Evolutionary conservation across 306 rosid species (phyloP), one percentile per base, ranked within the genome.

Genomic region (Pyrus betulifolia): DNA sequence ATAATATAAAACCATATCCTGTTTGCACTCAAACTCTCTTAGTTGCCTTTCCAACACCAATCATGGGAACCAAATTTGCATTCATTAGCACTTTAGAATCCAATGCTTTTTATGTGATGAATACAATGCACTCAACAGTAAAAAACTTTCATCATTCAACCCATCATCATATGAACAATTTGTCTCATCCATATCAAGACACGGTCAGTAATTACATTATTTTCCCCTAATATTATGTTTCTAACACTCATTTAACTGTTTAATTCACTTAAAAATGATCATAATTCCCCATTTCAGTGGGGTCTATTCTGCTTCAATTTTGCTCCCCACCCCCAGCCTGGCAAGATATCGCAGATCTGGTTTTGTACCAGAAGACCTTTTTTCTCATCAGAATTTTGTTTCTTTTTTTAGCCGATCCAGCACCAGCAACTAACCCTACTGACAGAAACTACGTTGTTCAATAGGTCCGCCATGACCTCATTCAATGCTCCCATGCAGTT

Each of bases 251-350:
- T 3, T 31, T 72, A 35, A 57, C 42, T 40, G 55, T 38, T 73
- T 19, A 18, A 25, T 73, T 73, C 67, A 35, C 68, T 59, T 22
- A 14, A 5, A 15, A 15, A 49, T 4, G 55, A 49, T 49, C 55
- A 49, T 49, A 49, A 49, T 17, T 49, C 8, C 55, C 55, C 55
- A 5, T 1, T 51, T 51, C 6, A 51, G 94, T 88, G 82, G 93
- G 89, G 91, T 74, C 78, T 67, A 38, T 42, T 71, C 10, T 17
- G 78, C 85, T 83, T 87, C 85, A 86, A 78, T 11, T 71, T 82
- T 74, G 82, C 58, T 67, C 67, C 81, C 86, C 60, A 67, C 59
- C 76, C 81, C 87, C 87, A 89, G 91, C 93, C 93, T 88, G 95
- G 86, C 86, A n/a, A 73, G 72, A 80, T 69, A 67, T 31, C 45